These are phyloP conservation scores for Aureobasidium sp. DNA, from an alignment of 2,329 filamentous ascomycete genomes.

Conservation along the genomic window DNA sequence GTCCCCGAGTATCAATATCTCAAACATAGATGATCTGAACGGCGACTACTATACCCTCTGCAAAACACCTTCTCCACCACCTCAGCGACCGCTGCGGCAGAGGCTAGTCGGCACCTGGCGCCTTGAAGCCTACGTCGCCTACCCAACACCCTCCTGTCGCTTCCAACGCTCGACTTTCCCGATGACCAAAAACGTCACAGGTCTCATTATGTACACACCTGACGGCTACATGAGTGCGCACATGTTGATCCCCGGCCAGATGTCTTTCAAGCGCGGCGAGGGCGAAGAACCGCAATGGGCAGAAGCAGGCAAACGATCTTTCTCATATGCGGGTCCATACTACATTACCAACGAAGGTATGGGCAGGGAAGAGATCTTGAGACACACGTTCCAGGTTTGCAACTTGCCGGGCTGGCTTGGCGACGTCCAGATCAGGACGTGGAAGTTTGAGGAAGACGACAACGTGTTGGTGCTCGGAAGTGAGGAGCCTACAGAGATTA, in stretches of 20 bases:
- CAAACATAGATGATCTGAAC: constrained; percentile 20
- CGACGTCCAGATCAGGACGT: constrained; percentile 28
- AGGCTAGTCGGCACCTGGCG: constrained; percentile 29
- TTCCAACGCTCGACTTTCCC: constrained; percentile 23
- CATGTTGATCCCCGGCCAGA: constrained; percentile 23
- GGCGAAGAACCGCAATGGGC: constrained; percentile 31
- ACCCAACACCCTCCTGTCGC: constrained; percentile 26
- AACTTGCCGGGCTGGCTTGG: constrained; percentile 31
- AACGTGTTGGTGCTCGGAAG: constrained; percentile 29
- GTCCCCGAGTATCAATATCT: not conserved
- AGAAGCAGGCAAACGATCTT: constrained; percentile 29
- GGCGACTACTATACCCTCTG: constrained; percentile 26
- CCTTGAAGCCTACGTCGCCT: constrained; percentile 30
- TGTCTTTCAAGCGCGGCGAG: constrained; percentile 28
- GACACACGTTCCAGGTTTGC: constrained; percentile 30
- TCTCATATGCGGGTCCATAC: constrained; percentile 29
- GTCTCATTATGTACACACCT: constrained; percentile 26
- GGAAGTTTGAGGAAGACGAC: constrained; percentile 30
- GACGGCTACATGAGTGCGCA: constrained; percentile 28
- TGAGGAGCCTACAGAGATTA: constrained; percentile 30
- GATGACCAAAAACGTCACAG: constrained; percentile 22
- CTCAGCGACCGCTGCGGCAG: constrained; percentile 24
- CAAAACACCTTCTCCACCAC: constrained; percentile 16
- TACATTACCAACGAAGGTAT: constrained; percentile 28
- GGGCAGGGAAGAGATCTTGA: constrained; percentile 25